Percentiles rank a stretch among this genome's conserved stretches.
These are phyloP conservation scores for Malassezia cuniculi DNA, from an alignment of 1,284 basidiomycete genomes.

Conservation along the genomic window DNA sequence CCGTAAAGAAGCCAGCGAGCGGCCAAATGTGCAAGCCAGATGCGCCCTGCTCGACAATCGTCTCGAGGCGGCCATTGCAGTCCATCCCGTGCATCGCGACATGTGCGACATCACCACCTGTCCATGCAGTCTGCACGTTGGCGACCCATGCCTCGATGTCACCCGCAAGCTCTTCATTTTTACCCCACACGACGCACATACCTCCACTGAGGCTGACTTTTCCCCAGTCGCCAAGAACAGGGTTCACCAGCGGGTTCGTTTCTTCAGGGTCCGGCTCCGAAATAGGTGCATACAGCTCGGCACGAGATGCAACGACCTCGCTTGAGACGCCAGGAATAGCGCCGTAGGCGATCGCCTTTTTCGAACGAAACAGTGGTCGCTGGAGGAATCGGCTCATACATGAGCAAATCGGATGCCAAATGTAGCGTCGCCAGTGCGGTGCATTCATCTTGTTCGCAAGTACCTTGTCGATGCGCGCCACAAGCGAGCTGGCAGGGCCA, in stretches of 20 bases:
- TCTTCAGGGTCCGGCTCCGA: too few relatives aligned
- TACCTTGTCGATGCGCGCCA: neutral
- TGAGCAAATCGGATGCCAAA: too few relatives aligned
- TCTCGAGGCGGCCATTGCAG: slow-evolving; percentile 20
- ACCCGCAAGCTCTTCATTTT: slow-evolving; percentile 30
- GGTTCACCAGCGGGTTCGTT: slow-evolving; percentile 26
- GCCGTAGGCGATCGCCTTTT: too few relatives aligned
- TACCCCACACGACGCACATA: slow-evolving; percentile 36
- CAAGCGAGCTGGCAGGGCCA: slow-evolving; percentile 16
- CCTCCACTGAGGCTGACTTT: slow-evolving; percentile 23
- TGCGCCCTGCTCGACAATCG: slow-evolving; percentile 30
- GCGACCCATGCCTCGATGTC: slow-evolving; percentile 38
- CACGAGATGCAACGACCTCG: too few relatives aligned
- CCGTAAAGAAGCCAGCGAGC: slow-evolving; percentile 40
- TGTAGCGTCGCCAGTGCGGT: too few relatives aligned
- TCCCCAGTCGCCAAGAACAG: slow-evolving; percentile 35
- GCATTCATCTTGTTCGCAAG: too few relatives aligned
- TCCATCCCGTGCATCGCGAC: neutral
- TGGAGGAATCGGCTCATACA: too few relatives aligned
- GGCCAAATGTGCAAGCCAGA: slow-evolving; percentile 44
- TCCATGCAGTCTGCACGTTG: slow-evolving; percentile 6
- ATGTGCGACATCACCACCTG: slow-evolving; percentile 10
- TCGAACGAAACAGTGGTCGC: too few relatives aligned
- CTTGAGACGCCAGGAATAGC: too few relatives aligned
- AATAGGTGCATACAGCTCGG: too few relatives aligned